Evolutionary conservation across 1,139 yeast species (phyloP), one percentile per base, ranked within the genome.

Genomic region (Meyerozyma smithsonii): DNA sequence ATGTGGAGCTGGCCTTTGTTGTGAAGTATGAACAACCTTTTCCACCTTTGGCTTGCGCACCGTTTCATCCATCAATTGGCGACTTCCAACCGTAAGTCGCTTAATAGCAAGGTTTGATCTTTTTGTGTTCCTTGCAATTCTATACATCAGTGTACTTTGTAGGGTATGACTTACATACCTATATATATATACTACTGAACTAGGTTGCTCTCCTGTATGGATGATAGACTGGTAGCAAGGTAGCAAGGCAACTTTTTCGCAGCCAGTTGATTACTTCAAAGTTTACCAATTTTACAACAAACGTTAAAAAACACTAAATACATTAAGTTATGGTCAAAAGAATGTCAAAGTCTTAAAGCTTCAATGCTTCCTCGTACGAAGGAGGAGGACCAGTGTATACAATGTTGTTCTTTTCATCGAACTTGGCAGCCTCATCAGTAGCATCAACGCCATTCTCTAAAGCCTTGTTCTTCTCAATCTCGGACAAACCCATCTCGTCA

Each of bases 401-500:
- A 20, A 75, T 55, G 25, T 64, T 61, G 20, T 82, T 81, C 63
- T 79, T 78, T 28, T 74, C 81, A 51, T 79, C 67, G 49, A 68
- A 79, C 11, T 53, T 57, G 6, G 89, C 79, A 48, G 75, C 70
- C 24, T 67, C 79, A 54, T 83, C 84, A 40, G 72, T 64, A 15
- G 81, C 81, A 42, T 75, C 74, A 32, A 82, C 79, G 19, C 72
- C 74, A 35, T 72, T 63, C 35, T 74, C 79, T 25, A 66, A 55
- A n/a, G 87, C 77, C 50, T 77, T 73, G 36, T 67, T 69, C 53
- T 80, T 79, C 55, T 79, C 81, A 43, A 73, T 71, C 41, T 70
- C 74, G 4, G 87, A 77, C 35, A 84, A 70, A 16, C 92, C 92
- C 76, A 83, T 64, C 20, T 77, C 73, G 59, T 84, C 94, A 45